phyloP scores from a whole-genome alignment of 106 monocot genomes.

The Gastrodia elata region DNA sequence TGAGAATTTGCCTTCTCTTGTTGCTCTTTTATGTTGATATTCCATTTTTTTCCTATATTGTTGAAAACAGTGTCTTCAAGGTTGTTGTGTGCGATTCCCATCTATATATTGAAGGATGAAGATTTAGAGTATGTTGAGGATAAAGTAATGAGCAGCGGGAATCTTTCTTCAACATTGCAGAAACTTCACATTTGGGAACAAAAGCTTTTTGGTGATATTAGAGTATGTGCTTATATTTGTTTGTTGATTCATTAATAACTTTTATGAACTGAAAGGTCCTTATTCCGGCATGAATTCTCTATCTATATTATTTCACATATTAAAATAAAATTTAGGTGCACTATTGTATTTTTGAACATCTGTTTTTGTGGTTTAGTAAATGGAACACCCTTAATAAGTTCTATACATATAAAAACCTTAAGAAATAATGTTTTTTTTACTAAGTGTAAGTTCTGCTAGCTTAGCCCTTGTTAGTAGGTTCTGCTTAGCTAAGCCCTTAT shows the following conservation, averaged over 20 bases:
- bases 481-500: no score
- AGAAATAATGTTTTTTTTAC: no score
- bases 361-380: background rate
- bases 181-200: constrained; percentile 67
- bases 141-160: constrained; percentile 17
- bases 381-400: background rate
- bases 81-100: constrained; percentile 30
- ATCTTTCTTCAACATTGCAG: constrained; percentile 41
- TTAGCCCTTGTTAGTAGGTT: no score
- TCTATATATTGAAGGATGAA: constrained; percentile 17
- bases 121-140: constrained; percentile 36
- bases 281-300: background rate
- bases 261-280: background rate
- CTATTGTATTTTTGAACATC: background rate
- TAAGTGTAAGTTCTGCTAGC: no score
- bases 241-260: background rate
- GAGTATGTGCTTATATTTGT: constrained; percentile 21
- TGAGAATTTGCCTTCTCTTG: background rate
- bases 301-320: background rate
- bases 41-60: background rate
- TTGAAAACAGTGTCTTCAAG: constrained; percentile 28
- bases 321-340: background rate
- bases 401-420: background rate
- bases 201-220: constrained; percentile 62
- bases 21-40: background rate